Evolutionary conservation across 2,329 filamentous ascomycete species (phyloP).

Genomic region (Calonectria naviculata): DNA sequence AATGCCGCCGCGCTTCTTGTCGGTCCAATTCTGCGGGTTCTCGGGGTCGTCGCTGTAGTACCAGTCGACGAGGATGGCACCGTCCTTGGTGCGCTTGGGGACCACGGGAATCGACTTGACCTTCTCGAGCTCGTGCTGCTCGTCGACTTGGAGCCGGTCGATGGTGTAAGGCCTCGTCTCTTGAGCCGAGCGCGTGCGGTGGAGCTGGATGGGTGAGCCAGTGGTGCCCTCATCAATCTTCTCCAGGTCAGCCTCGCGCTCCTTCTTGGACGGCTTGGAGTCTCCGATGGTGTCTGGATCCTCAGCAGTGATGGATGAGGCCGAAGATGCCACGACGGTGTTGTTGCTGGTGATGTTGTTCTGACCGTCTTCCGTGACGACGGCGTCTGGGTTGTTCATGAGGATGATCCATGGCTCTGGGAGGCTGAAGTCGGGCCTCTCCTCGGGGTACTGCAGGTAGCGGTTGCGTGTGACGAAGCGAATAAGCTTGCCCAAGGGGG

Average conservation of each 20-base stretch:
- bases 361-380: slow-evolving; percentile 27
- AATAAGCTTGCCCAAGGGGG: slow-evolving; percentile 68
- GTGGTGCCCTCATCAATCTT: slow-evolving; percentile 6
- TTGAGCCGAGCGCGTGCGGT: slow-evolving; percentile 36
- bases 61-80: slow-evolving; percentile 64
- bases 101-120: slow-evolving; percentile 60
- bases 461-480: slow-evolving; percentile 64
- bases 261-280: slow-evolving; percentile 11
- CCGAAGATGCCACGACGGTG: slow-evolving; percentile 32
- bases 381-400: slow-evolving; percentile 43
- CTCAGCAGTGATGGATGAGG: slow-evolving; percentile 35
- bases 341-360: slow-evolving; percentile 19
- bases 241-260: slow-evolving; percentile 28
- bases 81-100: slow-evolving; percentile 60
- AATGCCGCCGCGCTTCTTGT: slow-evolving; percentile 53
- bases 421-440: slow-evolving; percentile 63
- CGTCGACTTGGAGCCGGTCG: slow-evolving; percentile 43
- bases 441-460: slow-evolving; percentile 69
- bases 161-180: slow-evolving; percentile 34
- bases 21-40: slow-evolving; percentile 67
- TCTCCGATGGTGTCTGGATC: slow-evolving; percentile 21
- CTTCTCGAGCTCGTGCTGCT: slow-evolving; percentile 51
- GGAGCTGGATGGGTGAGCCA: slow-evolving; percentile 26
- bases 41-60: slow-evolving; percentile 65
- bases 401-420: slow-evolving; percentile 54